Conservation (phyloP, 768 basidiomycete genomes). For the Xerocomellus amylosporus region DNA sequence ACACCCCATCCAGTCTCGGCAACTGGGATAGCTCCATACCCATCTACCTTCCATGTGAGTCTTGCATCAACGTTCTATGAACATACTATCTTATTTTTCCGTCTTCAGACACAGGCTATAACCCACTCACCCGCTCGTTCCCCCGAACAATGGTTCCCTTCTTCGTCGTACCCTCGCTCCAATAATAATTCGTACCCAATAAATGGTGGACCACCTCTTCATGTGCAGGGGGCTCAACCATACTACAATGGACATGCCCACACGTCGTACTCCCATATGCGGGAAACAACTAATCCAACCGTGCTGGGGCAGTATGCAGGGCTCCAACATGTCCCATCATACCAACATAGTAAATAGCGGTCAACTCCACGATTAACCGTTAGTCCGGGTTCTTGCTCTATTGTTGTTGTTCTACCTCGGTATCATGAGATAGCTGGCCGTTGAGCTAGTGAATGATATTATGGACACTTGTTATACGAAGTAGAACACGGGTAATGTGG, state of each 20-base stretch:
- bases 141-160: constrained; percentile 25
- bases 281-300: constrained; percentile 17
- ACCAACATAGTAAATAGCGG: constrained; percentile 29
- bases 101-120: constrained; percentile 10
- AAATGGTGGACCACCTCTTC: constrained; percentile 18
- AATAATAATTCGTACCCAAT: constrained; percentile 15
- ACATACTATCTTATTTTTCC: neutral
- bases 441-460: constrained; percentile 6
- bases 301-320: constrained; percentile 25
- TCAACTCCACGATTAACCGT: neutral
- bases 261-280: constrained; percentile 29
- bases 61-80: neutral
- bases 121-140: constrained; percentile 14
- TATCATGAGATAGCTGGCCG: neutral
- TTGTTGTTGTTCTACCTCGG: constrained; percentile 3
- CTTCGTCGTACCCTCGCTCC: constrained; percentile 27
- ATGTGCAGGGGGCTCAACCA: constrained; percentile 23
- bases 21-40: constrained; percentile 22
- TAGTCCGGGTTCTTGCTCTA: constrained; percentile 4
- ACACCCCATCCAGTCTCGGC: constrained; percentile 14
- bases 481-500: constrained; percentile 30
- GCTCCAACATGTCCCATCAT: constrained; percentile 28
- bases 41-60: constrained; percentile 27
- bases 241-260: constrained; percentile 28
- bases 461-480: constrained; percentile 19